These are phyloP conservation scores for Trichophyton schoenleinii DNA, from an alignment of 2,329 filamentous ascomycete species.

Conservation along the genomic window DNA sequence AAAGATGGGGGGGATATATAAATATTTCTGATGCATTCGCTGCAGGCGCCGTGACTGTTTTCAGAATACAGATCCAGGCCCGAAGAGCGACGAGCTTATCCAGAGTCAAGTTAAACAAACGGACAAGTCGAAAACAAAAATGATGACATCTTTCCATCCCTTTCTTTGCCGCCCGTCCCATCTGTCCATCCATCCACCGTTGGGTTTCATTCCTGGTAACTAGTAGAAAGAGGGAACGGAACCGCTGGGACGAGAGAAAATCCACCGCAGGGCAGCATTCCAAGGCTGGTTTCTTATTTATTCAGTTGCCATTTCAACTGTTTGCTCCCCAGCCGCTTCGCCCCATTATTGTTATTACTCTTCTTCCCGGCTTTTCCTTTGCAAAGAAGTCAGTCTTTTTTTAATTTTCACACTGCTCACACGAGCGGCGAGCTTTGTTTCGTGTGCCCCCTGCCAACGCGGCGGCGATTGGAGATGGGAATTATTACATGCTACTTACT, in stretches of 20 bases:
- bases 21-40: not conserved
- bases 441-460: not conserved
- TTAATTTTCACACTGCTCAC: not conserved
- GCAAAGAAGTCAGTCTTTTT: not conserved
- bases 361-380: no score
- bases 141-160: not conserved
- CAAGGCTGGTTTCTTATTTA: not conserved
- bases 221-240: not conserved
- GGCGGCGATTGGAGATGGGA: not conserved
- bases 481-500: no score
- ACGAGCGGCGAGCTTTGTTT: constrained; percentile 2
- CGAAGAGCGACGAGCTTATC: not conserved
- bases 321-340: not conserved
- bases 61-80: not conserved
- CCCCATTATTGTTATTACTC: not conserved
- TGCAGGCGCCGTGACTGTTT: not conserved
- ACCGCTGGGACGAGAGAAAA: not conserved
- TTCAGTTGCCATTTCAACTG: not conserved
- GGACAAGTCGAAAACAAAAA: not conserved
- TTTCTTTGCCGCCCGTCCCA: not conserved
- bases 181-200: no score
- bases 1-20: not conserved
- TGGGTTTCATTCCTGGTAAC: not conserved
- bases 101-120: not conserved
- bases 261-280: not conserved